Evolutionary conservation across 2,329 filamentous ascomycete species (phyloP).

Genomic region (Aspergillus aculeatinus): DNA sequence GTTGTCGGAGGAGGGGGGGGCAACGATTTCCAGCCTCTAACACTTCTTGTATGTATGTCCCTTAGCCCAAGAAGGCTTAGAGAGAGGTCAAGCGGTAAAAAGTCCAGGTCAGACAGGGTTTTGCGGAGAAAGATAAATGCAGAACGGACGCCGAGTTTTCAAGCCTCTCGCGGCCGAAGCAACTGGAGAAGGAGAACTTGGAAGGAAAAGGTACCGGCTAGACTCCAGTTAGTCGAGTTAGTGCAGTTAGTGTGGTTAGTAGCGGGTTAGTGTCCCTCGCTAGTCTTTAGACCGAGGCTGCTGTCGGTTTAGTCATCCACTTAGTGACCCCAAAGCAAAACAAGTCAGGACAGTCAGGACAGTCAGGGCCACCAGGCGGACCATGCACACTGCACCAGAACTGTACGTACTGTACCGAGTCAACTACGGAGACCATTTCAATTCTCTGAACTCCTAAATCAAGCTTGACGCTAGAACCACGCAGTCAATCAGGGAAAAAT

Average conservation of each 20-base stretch:
- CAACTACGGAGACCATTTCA: background rate
- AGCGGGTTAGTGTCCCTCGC: background rate
- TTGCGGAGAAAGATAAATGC: conserved; percentile 18
- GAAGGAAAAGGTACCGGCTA: conserved; percentile 4
- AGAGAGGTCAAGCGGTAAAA: background rate
- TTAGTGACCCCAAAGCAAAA: conserved; percentile 14
- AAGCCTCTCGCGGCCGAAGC: conserved; percentile 17
- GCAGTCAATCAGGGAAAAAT: conserved; percentile 15
- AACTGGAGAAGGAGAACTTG: background rate
- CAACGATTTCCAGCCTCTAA: background rate
- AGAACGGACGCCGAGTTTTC: conserved; percentile 14
- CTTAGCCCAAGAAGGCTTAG: conserved; percentile 3
- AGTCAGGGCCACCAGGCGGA: conserved; percentile 15
- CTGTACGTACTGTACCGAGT: conserved; percentile 4
- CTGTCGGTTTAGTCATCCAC: conserved; percentile 7
- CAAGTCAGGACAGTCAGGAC: conserved; percentile 19
- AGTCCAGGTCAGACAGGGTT: conserved; percentile 15
- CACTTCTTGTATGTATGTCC: background rate
- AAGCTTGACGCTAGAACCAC: conserved; percentile 20
- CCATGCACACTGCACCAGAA: conserved; percentile 15
- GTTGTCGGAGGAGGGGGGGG: background rate
- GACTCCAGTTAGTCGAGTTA: background rate
- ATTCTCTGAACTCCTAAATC: conserved; percentile 7
- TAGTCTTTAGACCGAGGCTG: conserved; percentile 1
- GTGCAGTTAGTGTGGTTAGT: background rate